These are phyloP conservation scores for Quercus ilex DNA, from an alignment of 306 rosid species.

Conservation along the genomic window DNA sequence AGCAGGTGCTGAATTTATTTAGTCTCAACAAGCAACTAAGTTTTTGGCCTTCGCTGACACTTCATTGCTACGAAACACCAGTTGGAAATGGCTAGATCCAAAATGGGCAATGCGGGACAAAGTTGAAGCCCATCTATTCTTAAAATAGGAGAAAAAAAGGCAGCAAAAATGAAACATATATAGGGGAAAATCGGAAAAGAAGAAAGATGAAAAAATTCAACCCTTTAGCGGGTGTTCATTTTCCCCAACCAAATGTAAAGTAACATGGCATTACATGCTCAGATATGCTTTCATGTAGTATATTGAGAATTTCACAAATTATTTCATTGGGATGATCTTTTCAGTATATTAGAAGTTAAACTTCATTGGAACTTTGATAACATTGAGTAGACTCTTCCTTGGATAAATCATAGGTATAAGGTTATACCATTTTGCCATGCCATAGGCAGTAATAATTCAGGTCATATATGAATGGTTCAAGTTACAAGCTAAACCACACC, in stretches of 20 bases:
- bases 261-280: not conserved
- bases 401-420: not conserved
- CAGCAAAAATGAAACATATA: not conserved
- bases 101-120: slow-evolving; percentile 11
- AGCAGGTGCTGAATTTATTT: no score
- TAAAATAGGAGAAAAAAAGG: not conserved
- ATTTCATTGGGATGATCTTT: not conserved
- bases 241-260: not conserved
- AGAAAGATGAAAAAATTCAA: not conserved
- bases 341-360: not conserved
- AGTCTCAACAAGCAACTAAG: no score
- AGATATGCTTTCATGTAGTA: not conserved
- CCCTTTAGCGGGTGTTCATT: not conserved
- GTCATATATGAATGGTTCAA: not conserved
- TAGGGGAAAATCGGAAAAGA: not conserved
- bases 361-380: not conserved
- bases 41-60: no score
- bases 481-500: not conserved
- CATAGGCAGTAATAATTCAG: not conserved
- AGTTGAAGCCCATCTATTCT: slow-evolving; percentile 17
- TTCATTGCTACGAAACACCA: not conserved
- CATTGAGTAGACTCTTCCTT: not conserved
- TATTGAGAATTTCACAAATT: not conserved
- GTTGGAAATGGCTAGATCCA: not conserved
- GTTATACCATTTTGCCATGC: not conserved